Conservation (phyloP, 2,329 filamentous ascomycete genomes). For the Sporothrix luriei region DNA sequence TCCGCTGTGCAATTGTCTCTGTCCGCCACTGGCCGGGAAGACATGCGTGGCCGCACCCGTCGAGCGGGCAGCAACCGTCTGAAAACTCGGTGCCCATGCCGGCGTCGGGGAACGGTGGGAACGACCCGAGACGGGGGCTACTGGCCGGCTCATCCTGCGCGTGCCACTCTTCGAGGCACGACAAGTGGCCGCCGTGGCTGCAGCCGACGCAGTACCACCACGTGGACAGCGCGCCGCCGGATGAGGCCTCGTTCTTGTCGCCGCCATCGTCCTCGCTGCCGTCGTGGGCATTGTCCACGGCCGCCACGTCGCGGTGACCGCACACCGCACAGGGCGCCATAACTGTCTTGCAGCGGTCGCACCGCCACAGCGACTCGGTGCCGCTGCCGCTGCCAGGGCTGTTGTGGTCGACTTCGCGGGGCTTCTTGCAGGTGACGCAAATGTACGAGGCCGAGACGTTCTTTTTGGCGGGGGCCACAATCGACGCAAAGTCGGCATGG, state of each 20-base stretch:
- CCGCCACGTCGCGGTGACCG: constrained; percentile 51
- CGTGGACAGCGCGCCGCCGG: constrained; percentile 44
- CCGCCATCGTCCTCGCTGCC: too few species aligned
- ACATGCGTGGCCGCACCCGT: constrained; percentile 66
- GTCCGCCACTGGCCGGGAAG: constrained; percentile 60
- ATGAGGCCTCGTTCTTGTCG: neutral
- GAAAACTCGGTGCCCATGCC: constrained; percentile 43
- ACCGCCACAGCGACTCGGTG: constrained; percentile 53
- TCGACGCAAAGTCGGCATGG: constrained; percentile 41
- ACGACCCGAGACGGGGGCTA: neutral
- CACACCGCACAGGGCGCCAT: constrained; percentile 64
- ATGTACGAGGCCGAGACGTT: constrained; percentile 57
- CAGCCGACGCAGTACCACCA: constrained; percentile 69
- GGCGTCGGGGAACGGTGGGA: constrained; percentile 33
- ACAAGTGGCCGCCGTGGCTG: constrained; percentile 63
- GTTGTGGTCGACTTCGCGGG: constrained; percentile 55
- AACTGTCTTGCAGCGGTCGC: constrained; percentile 56
- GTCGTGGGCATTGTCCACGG: neutral
- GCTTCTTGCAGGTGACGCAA: constrained; percentile 60
- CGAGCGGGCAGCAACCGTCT: constrained; percentile 64
- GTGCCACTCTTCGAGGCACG: constrained; percentile 64
- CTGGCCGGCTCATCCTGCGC: neutral
- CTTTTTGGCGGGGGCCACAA: constrained; percentile 59
- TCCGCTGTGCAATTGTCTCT: constrained; percentile 49
- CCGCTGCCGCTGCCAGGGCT: constrained; percentile 44